Evolutionary conservation across 768 basidiomycete genomes (phyloP).

Genomic region (Lanmaoa pseudosensibilis): DNA sequence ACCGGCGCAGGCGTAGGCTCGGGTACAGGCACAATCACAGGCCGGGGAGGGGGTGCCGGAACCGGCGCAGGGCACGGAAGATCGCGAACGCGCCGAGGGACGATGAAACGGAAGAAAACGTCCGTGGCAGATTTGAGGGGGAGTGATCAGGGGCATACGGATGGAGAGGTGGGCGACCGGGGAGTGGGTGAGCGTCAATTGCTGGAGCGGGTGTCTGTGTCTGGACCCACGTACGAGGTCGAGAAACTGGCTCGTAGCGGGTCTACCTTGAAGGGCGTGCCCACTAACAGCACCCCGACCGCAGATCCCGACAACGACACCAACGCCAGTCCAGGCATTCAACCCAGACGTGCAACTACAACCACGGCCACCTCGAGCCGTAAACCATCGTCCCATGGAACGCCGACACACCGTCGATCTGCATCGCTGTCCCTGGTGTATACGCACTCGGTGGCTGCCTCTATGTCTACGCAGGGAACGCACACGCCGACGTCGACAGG

Average conservation of each 20-base stretch:
- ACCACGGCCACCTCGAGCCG: background rate
- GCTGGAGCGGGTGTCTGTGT: background rate
- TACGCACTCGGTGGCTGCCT: background rate
- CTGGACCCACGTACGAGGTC: background rate
- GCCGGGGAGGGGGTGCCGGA: background rate
- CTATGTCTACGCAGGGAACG: background rate
- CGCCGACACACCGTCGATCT: constrained; percentile 10
- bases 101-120: constrained; percentile 14
- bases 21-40: too few relatives aligned
- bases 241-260: background rate
- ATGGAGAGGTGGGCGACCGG: constrained; percentile 20
- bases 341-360: constrained; percentile 6
- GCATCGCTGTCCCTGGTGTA: constrained; percentile 16
- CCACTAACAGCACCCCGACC: background rate
- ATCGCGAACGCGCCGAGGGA: constrained; percentile 4
- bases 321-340: background rate
- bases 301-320: background rate
- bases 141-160: constrained; percentile 29
- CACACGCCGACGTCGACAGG: background rate
- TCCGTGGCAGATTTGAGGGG: constrained; percentile 30
- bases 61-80: background rate
- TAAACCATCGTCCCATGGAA: background rate
- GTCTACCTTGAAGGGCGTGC: background rate
- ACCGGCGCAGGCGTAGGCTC: background rate
- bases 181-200: background rate